Evolutionary conservation across 345 rosid genomes (phyloP).

Genomic region (Salix dunnii): DNA sequence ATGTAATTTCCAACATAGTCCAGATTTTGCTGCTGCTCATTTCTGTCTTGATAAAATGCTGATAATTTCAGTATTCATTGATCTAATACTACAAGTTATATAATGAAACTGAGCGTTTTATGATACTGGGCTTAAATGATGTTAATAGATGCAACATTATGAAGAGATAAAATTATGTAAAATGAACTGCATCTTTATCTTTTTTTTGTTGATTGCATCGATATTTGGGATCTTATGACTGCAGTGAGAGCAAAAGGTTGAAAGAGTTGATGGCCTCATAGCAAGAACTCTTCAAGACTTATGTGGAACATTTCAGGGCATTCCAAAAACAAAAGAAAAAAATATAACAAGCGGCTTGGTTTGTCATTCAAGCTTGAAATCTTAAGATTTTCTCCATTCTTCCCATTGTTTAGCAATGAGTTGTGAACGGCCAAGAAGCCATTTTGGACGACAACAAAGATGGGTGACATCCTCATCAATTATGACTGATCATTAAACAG

Average conservation of each 20-base stretch:
- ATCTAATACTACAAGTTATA: background rate
- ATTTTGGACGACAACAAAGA: background rate
- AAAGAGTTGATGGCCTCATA: conserved; percentile 33
- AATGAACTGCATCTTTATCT: no score
- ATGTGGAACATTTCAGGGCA: background rate
- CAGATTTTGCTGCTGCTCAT: no score
- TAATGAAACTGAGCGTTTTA: background rate
- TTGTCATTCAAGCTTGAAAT: background rate
- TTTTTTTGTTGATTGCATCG: background rate
- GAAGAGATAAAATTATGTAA: no score
- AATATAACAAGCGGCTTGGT: background rate
- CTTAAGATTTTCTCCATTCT: background rate
- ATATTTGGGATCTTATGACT: conserved; percentile 1
- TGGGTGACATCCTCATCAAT: background rate
- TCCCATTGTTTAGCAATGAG: background rate
- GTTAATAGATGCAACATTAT: background rate
- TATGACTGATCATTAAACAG: background rate
- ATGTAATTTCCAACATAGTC: no score
- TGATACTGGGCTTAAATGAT: background rate
- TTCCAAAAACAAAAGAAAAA: background rate
- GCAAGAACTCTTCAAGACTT: background rate
- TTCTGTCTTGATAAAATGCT: no score
- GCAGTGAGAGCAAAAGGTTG: conserved; percentile 46
- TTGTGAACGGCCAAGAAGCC: background rate
- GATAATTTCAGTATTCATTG: no score